A percentile compares a stretch with the other conserved stretches of the same genome.
phyloP scores from a whole-genome alignment of 2,329 filamentous ascomycete genomes.

The Trichoderma gracile region DNA sequence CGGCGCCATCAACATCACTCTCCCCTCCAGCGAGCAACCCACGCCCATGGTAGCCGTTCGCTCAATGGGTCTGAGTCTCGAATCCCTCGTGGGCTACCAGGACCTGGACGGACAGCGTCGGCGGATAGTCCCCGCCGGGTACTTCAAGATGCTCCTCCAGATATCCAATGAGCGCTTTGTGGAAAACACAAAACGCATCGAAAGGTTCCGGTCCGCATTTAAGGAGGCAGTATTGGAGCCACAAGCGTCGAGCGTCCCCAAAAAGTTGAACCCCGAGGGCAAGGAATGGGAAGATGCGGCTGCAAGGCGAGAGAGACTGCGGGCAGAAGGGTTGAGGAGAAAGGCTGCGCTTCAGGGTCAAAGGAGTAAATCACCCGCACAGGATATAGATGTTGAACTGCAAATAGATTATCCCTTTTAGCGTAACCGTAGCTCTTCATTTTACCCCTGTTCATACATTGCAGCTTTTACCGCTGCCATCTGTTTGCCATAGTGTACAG shows the following conservation, averaged over 20 bases:
- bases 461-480: constrained; percentile 36
- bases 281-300: constrained; percentile 57
- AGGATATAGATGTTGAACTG: constrained; percentile 28
- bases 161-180: constrained; percentile 75
- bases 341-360: constrained; percentile 46
- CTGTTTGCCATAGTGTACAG: constrained; percentile 39
- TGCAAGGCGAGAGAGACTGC: constrained; percentile 56
- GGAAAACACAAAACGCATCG: constrained; percentile 68
- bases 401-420: constrained; percentile 19
- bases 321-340: constrained; percentile 57
- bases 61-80: constrained; percentile 77
- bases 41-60: constrained; percentile 81
- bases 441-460: constrained; percentile 30
- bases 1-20: constrained; percentile 69
- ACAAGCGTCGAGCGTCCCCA: constrained; percentile 27
- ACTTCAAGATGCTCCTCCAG: constrained; percentile 65
- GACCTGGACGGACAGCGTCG: constrained; percentile 40
- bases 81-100: constrained; percentile 71
- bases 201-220: constrained; percentile 60
- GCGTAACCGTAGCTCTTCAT: background rate
- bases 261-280: constrained; percentile 37
- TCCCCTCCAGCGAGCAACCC: constrained; percentile 38
- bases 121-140: constrained; percentile 62
- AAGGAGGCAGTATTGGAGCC: constrained; percentile 36
- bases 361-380: constrained; percentile 17